phyloP scores from a whole-genome alignment of 768 basidiomycete species.

The Tricholoma bakamatsutake region DNA sequence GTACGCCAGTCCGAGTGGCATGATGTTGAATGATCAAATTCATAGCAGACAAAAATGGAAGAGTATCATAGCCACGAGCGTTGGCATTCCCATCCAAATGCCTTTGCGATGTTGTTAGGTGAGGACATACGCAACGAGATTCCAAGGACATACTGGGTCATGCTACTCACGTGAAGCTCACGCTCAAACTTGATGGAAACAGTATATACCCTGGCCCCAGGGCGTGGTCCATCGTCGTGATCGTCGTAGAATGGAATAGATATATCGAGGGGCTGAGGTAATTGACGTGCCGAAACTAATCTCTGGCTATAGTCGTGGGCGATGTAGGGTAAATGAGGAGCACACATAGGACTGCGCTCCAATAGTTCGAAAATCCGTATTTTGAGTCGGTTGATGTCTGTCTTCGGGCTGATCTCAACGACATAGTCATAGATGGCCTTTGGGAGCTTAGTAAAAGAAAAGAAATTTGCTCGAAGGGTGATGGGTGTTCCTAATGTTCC shows the following conservation, averaged over 20 bases:
- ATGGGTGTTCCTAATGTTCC: slow-evolving; percentile 45
- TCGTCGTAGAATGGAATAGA: slow-evolving; percentile 37
- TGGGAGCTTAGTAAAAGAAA: slow-evolving; percentile 39
- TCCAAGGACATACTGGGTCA: slow-evolving; percentile 27
- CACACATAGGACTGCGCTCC: slow-evolving; percentile 33
- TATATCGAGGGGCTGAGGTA: slow-evolving; percentile 41
- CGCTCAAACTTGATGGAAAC: slow-evolving; percentile 36
- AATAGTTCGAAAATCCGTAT: slow-evolving; percentile 50
- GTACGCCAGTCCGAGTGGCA: slow-evolving; percentile 39
- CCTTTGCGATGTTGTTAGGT: slow-evolving; percentile 27
- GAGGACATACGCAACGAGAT: background rate
- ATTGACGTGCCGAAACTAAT: slow-evolving; percentile 37
- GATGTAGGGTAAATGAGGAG: slow-evolving; percentile 33
- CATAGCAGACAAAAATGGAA: slow-evolving; percentile 49
- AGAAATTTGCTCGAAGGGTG: slow-evolving; percentile 59
- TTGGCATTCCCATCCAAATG: slow-evolving; percentile 42
- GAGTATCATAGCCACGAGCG: slow-evolving; percentile 40
- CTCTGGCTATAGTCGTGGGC: slow-evolving; percentile 48
- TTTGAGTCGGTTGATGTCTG: slow-evolving; percentile 38
- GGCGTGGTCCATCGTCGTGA: slow-evolving; percentile 26
- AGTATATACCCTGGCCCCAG: slow-evolving; percentile 35
- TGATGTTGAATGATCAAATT: slow-evolving; percentile 53
- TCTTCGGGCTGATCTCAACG: slow-evolving; percentile 44
- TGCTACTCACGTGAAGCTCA: slow-evolving; percentile 29
- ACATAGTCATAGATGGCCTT: slow-evolving; percentile 51